phyloP scores from a whole-genome alignment of 345 rosid genomes.

The Aegle marmelos region DNA sequence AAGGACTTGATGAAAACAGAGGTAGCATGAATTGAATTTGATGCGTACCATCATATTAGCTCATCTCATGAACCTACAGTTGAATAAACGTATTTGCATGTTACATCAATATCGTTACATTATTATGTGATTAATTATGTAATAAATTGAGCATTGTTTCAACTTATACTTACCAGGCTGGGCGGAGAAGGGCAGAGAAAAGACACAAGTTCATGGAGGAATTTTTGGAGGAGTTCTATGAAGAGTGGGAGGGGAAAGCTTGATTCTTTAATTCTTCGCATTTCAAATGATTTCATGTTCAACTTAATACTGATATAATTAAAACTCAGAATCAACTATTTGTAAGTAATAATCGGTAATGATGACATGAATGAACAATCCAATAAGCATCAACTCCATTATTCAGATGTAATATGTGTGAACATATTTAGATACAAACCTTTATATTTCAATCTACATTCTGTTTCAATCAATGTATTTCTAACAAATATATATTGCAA shows the following conservation, averaged over 20 bases:
- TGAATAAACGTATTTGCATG: neutral
- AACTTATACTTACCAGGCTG: constrained; percentile 46
- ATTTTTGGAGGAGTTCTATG: constrained; percentile 57
- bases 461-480: neutral
- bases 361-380: too few species aligned
- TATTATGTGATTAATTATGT: neutral
- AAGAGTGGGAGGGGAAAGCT: constrained; percentile 75
- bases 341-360: too few species aligned
- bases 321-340: too few species aligned
- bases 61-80: neutral
- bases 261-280: constrained; percentile 21
- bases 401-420: neutral
- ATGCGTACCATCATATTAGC: neutral
- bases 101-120: neutral
- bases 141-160: neutral
- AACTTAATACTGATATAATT: too few species aligned
- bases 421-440: neutral
- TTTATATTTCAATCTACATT: neutral
- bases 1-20: constrained; percentile 76
- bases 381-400: neutral
- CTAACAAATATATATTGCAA: too few species aligned
- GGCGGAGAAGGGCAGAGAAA: constrained; percentile 67
- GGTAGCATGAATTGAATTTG: constrained; percentile 26
- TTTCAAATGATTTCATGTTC: too few species aligned
- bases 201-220: constrained; percentile 79